A percentile compares a stretch with the other conserved stretches of the same genome.
Evolutionary conservation across 768 basidiomycete genomes (phyloP).

Genomic region (Tephrocybe sp.): DNA sequence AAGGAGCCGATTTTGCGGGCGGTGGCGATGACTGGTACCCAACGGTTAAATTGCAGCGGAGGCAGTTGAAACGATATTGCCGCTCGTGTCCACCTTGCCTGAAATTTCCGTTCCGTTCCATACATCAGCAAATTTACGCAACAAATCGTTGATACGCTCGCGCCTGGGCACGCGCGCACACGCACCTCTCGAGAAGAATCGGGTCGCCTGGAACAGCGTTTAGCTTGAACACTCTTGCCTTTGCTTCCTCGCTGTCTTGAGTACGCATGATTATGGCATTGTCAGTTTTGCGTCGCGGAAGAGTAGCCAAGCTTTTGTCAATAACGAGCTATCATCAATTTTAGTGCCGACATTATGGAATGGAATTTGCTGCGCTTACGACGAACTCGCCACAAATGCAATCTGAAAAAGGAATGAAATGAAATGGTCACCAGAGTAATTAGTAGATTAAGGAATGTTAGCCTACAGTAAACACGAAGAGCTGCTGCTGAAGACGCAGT

Average conservation of each 20-base stretch:
- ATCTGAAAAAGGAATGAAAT: constrained; percentile 39
- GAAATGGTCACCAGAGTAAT: constrained; percentile 8
- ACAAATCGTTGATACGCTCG: too few relatives aligned
- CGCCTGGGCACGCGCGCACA: neutral
- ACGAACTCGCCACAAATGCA: constrained; percentile 89
- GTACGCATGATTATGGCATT: constrained; percentile 77
- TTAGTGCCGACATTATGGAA: neutral
- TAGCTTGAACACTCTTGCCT: constrained; percentile 80
- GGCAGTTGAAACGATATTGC: constrained; percentile 71
- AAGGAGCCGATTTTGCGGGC: constrained; percentile 73
- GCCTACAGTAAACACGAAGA: constrained; percentile 78
- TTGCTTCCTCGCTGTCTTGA: constrained; percentile 53
- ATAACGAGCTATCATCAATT: constrained; percentile 62
- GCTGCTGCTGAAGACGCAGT: constrained; percentile 77
- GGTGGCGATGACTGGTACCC: constrained; percentile 79
- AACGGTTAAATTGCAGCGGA: constrained; percentile 62
- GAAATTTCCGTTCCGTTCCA: constrained; percentile 9
- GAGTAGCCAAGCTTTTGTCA: constrained; percentile 65
- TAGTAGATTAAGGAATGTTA: constrained; percentile 16
- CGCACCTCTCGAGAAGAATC: constrained; percentile 76
- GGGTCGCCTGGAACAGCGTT: constrained; percentile 71
- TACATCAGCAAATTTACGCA: neutral
- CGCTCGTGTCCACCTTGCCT: constrained; percentile 71
- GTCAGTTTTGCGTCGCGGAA: constrained; percentile 76
- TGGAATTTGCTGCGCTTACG: constrained; percentile 38